Percentiles rank a stretch among this genome's conserved stretches.
Conservation (phyloP, 768 basidiomycete genomes). For the Russula griseocarnosa region DNA sequence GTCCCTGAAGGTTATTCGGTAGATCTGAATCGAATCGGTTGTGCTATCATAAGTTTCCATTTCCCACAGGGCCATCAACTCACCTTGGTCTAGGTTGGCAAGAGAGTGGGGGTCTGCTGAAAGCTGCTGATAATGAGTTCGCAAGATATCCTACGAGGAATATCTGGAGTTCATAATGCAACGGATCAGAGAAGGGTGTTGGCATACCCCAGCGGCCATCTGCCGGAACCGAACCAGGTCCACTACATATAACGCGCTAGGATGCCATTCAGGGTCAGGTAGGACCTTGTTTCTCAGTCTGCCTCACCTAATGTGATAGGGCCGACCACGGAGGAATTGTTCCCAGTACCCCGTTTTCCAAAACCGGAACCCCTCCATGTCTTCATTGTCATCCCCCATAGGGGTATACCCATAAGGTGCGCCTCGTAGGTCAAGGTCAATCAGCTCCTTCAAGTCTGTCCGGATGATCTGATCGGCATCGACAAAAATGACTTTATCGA, state of each 20-base stretch:
- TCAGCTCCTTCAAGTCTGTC: slow-evolving; percentile 89
- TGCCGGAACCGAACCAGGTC: slow-evolving; percentile 93
- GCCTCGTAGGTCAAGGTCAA: slow-evolving; percentile 88
- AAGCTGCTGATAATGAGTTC: slow-evolving; percentile 87
- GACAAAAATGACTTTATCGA: slow-evolving; percentile 98
- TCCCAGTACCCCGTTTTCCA: slow-evolving; percentile 99
- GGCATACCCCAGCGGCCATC: slow-evolving; percentile 56
- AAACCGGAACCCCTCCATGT: slow-evolving; percentile 98
- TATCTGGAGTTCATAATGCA: neutral
- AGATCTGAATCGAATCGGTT: slow-evolving; percentile 54
- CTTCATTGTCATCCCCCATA: slow-evolving; percentile 92
- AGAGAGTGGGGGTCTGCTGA: slow-evolving; percentile 94
- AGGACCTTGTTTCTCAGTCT: neutral
- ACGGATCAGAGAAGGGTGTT: neutral
- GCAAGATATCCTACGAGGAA: slow-evolving; percentile 65
- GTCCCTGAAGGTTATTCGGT: slow-evolving; percentile 89
- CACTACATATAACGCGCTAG: slow-evolving; percentile 90
- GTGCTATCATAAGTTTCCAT: neutral
- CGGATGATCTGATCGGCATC: slow-evolving; percentile 98
- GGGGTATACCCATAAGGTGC: slow-evolving; percentile 96
- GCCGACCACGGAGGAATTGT: slow-evolving; percentile 74
- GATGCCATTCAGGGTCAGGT: neutral
- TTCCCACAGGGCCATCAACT: neutral
- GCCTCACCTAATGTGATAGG: slow-evolving; percentile 89
- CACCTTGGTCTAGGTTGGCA: slow-evolving; percentile 92